These are phyloP conservation scores for Kondoa subrosea DNA, from an alignment of 768 basidiomycete genomes.

Conservation along the genomic window DNA sequence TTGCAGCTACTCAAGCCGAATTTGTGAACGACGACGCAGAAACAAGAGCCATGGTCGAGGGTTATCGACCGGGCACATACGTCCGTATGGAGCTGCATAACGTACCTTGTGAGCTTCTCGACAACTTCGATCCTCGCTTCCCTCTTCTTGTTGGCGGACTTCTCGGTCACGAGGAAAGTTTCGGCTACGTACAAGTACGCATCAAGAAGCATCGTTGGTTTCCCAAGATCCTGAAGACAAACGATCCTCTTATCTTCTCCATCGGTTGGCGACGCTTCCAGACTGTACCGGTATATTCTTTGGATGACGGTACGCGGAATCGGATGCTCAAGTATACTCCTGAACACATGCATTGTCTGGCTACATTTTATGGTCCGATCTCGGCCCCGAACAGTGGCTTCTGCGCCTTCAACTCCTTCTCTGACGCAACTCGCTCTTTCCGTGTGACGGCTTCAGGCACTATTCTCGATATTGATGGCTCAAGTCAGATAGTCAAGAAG, in stretches of 20 bases:
- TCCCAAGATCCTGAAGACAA: constrained; percentile 76
- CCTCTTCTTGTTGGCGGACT: constrained; percentile 87
- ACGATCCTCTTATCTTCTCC: constrained; percentile 88
- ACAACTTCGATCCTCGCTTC: constrained; percentile 77
- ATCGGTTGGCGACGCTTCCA: constrained; percentile 98
- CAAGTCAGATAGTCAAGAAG: constrained; percentile 93
- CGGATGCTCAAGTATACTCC: constrained; percentile 99
- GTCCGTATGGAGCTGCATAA: constrained; percentile 71
- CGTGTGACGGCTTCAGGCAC: constrained; percentile 84
- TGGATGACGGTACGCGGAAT: constrained; percentile 89
- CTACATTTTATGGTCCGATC: constrained; percentile 90
- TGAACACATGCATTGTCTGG: constrained; percentile 98
- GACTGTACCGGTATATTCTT: constrained; percentile 77
- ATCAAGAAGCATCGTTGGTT: constrained; percentile 96
- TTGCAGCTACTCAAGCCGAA: constrained; percentile 56
- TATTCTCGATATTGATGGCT: constrained; percentile 78
- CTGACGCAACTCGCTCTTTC: constrained; percentile 54
- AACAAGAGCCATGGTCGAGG: constrained; percentile 67
- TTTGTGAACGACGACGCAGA: constrained; percentile 63
- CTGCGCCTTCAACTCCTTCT: constrained; percentile 82
- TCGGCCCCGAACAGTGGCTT: constrained; percentile 86
- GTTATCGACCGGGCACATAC: constrained; percentile 75
- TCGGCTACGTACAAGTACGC: constrained; percentile 84
- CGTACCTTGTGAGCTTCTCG: constrained; percentile 80
- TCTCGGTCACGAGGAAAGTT: constrained; percentile 70